phyloP scores from a whole-genome alignment of 75 land plant genomes.

The Cunninghamia lanceolata region DNA sequence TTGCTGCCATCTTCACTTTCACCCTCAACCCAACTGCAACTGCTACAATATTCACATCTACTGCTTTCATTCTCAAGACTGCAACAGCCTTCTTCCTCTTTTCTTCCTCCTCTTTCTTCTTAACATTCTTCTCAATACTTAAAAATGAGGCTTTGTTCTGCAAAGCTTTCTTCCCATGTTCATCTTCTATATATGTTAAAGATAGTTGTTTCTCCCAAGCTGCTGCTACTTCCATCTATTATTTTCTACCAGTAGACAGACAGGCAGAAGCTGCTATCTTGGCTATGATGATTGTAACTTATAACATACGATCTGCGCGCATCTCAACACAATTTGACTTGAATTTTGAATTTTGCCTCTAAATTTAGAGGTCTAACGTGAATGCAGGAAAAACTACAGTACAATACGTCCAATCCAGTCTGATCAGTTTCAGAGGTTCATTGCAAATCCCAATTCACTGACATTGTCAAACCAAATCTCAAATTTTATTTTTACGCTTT shows the following conservation, averaged over 20 bases:
- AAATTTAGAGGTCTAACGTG: background rate
- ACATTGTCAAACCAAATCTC: no score
- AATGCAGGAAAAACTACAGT: background rate
- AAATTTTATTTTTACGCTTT: no score
- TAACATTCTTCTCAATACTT: background rate
- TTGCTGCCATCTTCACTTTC: constrained; percentile 22
- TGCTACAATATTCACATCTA: constrained; percentile 20
- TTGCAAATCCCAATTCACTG: background rate
- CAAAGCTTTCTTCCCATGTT: no score
- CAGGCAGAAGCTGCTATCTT: background rate
- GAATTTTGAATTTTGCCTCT: background rate
- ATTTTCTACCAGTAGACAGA: background rate
- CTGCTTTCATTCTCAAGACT: background rate
- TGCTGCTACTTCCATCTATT: background rate
- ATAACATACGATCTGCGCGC: background rate
- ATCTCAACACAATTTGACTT: background rate
- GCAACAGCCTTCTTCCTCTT: background rate
- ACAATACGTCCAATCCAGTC: background rate
- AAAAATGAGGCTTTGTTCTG: background rate
- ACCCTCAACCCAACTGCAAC: constrained; percentile 14
- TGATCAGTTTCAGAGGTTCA: background rate
- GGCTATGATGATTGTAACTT: background rate
- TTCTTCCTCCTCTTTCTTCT: background rate
- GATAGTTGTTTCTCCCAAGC: no score
- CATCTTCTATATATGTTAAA: no score